Evolutionary conservation across 1,284 basidiomycete species (phyloP).

Genomic region (Puccinia polysora): DNA sequence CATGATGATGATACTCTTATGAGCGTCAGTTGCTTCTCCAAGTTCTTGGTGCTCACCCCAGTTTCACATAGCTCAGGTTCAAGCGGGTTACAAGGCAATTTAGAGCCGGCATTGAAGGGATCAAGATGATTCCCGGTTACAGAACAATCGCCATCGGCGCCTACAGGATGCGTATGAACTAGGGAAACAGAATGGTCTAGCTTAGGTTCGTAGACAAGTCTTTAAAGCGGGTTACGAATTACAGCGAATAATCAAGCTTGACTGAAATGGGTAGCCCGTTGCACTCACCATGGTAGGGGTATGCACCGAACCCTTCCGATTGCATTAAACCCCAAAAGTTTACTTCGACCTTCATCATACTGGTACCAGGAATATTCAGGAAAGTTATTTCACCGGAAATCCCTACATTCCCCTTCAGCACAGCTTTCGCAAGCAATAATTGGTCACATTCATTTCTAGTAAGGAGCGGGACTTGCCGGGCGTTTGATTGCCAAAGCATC

Average conservation of each 20-base stretch:
- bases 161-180: slow-evolving; percentile 22
- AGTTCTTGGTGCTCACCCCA: slow-evolving; percentile 28
- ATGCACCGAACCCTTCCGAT: not conserved
- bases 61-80: slow-evolving; percentile 18
- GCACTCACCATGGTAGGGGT: slow-evolving; percentile 8
- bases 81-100: slow-evolving; percentile 3
- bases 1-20: too few species aligned
- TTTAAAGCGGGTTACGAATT: not conserved
- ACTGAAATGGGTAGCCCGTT: not conserved
- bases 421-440: not conserved
- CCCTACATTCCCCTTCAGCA: not conserved
- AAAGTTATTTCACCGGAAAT: not conserved
- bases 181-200: not conserved
- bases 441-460: not conserved
- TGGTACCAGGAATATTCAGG: not conserved
- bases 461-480: too few species aligned
- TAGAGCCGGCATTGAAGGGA: not conserved
- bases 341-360: slow-evolving; percentile 9
- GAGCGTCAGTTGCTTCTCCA: too few species aligned
- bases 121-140: not conserved
- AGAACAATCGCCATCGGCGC: slow-evolving; percentile 11
- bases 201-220: not conserved
- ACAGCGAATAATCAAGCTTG: too few species aligned
- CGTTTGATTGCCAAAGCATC: too few species aligned
- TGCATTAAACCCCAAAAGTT: slow-evolving; percentile 5